Conservation (phyloP, 164 flowering plant genomes). For the Aristolochia contorta region DNA sequence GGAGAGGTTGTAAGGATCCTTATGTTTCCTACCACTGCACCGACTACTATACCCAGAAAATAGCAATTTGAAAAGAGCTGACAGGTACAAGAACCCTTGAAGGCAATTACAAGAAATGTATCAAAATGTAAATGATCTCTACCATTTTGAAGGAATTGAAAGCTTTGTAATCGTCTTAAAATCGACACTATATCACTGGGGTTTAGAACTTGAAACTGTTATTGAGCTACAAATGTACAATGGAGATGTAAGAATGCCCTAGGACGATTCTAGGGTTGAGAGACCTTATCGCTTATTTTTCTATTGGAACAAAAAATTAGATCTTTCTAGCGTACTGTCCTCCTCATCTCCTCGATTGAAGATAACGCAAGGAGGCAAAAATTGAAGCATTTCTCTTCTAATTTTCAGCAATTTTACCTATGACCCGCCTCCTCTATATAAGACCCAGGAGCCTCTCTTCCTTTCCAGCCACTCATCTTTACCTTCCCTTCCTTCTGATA, state of each 20-base stretch:
- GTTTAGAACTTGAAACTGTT: no score
- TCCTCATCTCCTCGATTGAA: conserved; percentile 21
- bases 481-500: not conserved
- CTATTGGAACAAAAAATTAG: conserved; percentile 16
- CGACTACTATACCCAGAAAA: no score
- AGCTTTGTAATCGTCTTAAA: not conserved
- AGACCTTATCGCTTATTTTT: conserved; percentile 21
- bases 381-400: not conserved
- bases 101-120: no score
- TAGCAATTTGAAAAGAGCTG: no score
- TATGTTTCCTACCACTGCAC: not conserved
- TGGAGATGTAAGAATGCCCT: no score
- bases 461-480: not conserved
- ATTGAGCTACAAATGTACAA: no score
- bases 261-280: conserved; percentile 4
- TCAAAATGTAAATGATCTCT: not conserved
- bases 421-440: conserved; percentile 9
- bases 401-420: not conserved
- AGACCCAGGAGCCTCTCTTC: conserved; percentile 3
- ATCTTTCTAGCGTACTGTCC: conserved; percentile 22
- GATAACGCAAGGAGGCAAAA: conserved; percentile 12
- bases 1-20: not conserved
- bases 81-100: no score
- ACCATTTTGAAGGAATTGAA: not conserved
- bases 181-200: no score